These are phyloP conservation scores for Talaromyces sp. DNA, from an alignment of 2,329 filamentous ascomycete species.

Conservation along the genomic window DNA sequence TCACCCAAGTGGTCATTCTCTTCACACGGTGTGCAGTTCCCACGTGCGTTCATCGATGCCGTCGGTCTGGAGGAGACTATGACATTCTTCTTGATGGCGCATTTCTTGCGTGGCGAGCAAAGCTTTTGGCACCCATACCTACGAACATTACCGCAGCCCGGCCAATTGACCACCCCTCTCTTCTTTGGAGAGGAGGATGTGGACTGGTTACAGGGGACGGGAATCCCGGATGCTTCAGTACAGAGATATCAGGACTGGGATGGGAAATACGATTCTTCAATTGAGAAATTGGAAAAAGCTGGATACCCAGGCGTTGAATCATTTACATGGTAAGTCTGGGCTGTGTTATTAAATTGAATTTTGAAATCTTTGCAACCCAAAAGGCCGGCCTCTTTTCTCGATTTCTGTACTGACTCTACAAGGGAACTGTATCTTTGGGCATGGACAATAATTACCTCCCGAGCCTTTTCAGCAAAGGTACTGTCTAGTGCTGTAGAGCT, in stretches of 20 bases:
- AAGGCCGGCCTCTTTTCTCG: no score
- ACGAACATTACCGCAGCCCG: slow-evolving; percentile 64
- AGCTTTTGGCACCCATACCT: slow-evolving; percentile 74
- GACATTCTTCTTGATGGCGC: slow-evolving; percentile 69
- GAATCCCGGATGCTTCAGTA: slow-evolving; percentile 37
- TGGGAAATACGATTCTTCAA: slow-evolving; percentile 39
- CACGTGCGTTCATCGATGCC: slow-evolving; percentile 52
- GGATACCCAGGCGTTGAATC: slow-evolving; percentile 33
- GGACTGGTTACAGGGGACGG: slow-evolving; percentile 48
- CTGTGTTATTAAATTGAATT: no score
- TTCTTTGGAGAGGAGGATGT: slow-evolving; percentile 67
- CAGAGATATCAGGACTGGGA: slow-evolving; percentile 40
- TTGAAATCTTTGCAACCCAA: no score
- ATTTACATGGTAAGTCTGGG: slow-evolving; percentile 46
- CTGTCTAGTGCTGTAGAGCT: slow-evolving; percentile 39
- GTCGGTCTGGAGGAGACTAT: slow-evolving; percentile 63
- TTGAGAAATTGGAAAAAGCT: slow-evolving; percentile 33
- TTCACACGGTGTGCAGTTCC: slow-evolving; percentile 48
- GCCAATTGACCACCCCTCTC: slow-evolving; percentile 62
- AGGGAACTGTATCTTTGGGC: slow-evolving; percentile 53
- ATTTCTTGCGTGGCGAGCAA: slow-evolving; percentile 60
- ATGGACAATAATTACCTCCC: slow-evolving; percentile 47
- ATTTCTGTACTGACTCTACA: slow-evolving; percentile 14
- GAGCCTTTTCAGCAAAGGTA: slow-evolving; percentile 49
- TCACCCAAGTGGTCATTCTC: slow-evolving; percentile 24